Conservation (phyloP, 169 alveolate species). For the Fabrea salina region DNA sequence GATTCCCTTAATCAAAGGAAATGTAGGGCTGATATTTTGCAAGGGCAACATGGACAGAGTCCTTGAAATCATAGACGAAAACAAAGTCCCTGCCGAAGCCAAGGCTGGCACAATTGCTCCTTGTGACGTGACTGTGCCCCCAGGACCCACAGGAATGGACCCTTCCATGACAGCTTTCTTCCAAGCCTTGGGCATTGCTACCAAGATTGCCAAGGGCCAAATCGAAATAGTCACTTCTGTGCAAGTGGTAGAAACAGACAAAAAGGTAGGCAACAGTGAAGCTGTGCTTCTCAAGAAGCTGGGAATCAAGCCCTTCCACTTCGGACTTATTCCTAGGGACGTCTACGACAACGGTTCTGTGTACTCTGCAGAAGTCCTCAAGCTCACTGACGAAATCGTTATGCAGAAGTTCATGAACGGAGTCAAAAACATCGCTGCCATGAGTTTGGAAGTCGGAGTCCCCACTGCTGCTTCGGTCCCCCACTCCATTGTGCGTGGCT, state of each 20-base stretch:
- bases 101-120: constrained; percentile 98
- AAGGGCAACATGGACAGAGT: constrained; percentile 92
- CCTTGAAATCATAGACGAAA: constrained; percentile 85
- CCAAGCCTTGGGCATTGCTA: constrained; percentile 98
- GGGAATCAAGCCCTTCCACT: constrained; percentile 96
- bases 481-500: constrained; percentile 93
- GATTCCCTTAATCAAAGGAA: constrained; percentile 86
- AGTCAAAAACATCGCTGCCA: constrained; percentile 91
- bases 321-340: constrained; percentile 91
- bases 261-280: constrained; percentile 95
- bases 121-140: constrained; percentile 95
- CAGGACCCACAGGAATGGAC: constrained; percentile 99
- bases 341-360: constrained; percentile 94
- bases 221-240: constrained; percentile 96
- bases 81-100: constrained; percentile 97
- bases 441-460: constrained; percentile 90
- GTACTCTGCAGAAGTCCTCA: constrained; percentile 93
- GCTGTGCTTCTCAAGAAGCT: constrained; percentile 96
- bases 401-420: constrained; percentile 83
- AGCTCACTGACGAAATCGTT: constrained; percentile 92
- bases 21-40: constrained; percentile 97
- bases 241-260: constrained; percentile 92
- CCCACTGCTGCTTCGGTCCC: constrained; percentile 95
- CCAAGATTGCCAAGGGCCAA: constrained; percentile 98
- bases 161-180: constrained; percentile 99